Evolutionary conservation across 768 basidiomycete species (phyloP), one percentile per base, ranked within the genome.

Genomic region (Boletus sp.): DNA sequence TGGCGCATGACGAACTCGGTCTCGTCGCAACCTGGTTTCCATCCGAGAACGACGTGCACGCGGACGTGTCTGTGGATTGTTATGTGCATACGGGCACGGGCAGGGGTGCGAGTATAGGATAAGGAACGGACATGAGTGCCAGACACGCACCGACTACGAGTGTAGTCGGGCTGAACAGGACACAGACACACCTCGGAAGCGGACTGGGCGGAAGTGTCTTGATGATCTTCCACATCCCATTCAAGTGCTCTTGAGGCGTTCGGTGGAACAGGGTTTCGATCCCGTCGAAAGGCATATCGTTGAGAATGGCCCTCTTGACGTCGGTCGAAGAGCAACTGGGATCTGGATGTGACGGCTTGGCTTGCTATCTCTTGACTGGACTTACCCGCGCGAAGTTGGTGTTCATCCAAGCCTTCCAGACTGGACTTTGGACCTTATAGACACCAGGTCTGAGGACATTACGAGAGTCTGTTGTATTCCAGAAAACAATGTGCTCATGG

Each of bases 31-130:
- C 68, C 70, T 0, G 57, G 64, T 7, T 47, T 29, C 70, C 70
- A 70, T 5, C 59, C 68, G 21, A 64, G 44, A 37, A 67, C 70
- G n/a, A 70, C 47, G 21, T 70, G 69, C 6, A 70, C 70, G 33
- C 69, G 69, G 47, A 70, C 61, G 40, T 72, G 69, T 53, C 56
- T 57, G 39, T 33, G 10, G 44, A 8, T 39, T n/a, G 30, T 5
- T 17, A 17, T n/a, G 29, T n/a, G 19, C n/a, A 14, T 21, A 14
- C 9, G 25, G 32, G n/a, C 17, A 27, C 7, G 21, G 14, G 11
- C 6, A 29, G 2, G 10, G 7, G 11, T 13, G 7, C 13, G 29
- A n/a, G 13, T 5, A 7, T 7, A 45, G n/a, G 4, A 45, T n/a
- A 43, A 29, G 9, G n/a, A 44, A 17, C 21, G 33, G 30, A 21